Evolutionary conservation across 805 yeast species (phyloP).

Genomic region (Yamadazyma phyllophila): DNA sequence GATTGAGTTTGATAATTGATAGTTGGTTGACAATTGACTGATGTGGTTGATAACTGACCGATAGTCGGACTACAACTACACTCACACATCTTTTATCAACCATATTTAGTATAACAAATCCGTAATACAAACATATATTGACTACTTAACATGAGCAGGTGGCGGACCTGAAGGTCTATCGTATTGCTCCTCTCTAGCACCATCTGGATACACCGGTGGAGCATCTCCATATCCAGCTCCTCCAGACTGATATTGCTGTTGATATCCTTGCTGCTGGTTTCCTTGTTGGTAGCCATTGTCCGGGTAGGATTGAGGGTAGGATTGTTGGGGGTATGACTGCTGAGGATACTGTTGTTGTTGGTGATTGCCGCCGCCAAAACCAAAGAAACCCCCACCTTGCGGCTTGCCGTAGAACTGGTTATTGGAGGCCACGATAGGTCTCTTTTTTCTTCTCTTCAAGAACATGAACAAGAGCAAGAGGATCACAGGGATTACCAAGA

Average conservation of each 20-base stretch:
- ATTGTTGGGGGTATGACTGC: slow-evolving; percentile 10
- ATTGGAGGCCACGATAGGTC: slow-evolving; percentile 5
- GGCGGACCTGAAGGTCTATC: slow-evolving; percentile 14
- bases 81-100: too few species aligned
- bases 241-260: slow-evolving; percentile 7
- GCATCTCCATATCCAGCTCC: slow-evolving; percentile 14
- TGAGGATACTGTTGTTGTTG: slow-evolving; percentile 13
- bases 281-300: slow-evolving; percentile 8
- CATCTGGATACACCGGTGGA: slow-evolving; percentile 14
- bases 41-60: too few species aligned
- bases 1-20: slow-evolving; percentile 35
- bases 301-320: slow-evolving; percentile 10
- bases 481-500: slow-evolving; percentile 11
- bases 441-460: slow-evolving; percentile 9
- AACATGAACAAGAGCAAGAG: slow-evolving; percentile 2
- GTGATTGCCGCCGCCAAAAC: slow-evolving; percentile 6
- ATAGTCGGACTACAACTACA: too few species aligned
- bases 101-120: too few species aligned
- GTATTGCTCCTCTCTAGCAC: neutral
- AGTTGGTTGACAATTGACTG: too few species aligned
- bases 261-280: slow-evolving; percentile 8
- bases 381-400: slow-evolving; percentile 5
- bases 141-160: slow-evolving; percentile 8
- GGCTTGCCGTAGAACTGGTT: slow-evolving; percentile 8
- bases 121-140: neutral